Base-by-base conservation (phyloP, 2,329 filamentous ascomycete species). In the Colletotrichum orbiculare region DNA sequence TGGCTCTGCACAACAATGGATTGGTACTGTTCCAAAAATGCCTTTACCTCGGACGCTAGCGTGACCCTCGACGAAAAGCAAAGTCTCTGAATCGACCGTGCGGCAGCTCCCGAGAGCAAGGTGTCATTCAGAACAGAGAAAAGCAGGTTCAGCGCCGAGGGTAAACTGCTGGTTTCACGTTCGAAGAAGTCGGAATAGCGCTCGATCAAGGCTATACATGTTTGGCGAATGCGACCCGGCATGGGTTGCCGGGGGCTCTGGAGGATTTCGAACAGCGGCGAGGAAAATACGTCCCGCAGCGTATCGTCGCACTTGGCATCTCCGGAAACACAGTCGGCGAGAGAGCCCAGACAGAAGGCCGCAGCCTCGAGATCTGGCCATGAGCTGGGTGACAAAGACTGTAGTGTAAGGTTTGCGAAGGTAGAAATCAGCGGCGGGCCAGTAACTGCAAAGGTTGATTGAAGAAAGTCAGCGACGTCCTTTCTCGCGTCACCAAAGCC, bases 101-200 rank as follows among this genome's bases (percentile, higher is more conserved):
- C 91, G 4, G 92, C 91, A 53, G 87, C 83, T n/a, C 84, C 81
- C 8, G 89, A 88, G 48, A 94, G 81, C 4, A 83, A 78, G 2
- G 84, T 78, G 38, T 90, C 87, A 15, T 85, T 83, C 4, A 95
- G 81, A 7, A 91, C 88, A 38, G 83, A 85, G 73, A 96, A 94
- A 1, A 96, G 83, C 48, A 95, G 87, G 53, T 90, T 91, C 33
- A 96, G 80, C 1, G 90, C 90, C 46, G 88, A 81, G 1, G 91
- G 89, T 1, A 96, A 82, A 66, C 88, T 87, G 38, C 85, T 82
- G 2, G 88, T 81, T 72, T 92, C 88, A 25, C 88, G 85, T 71
- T 91, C 86, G 74, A 96, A 95, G 76, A 92, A 96, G 58, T 89
- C 87, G 6, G 91, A 88, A 72, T 93, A 94, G 34, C 87, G 84